These are phyloP conservation scores for Pseudonitzschia multistriata DNA, from an alignment of 108 stramenopile species.

Conservation along the genomic window DNA sequence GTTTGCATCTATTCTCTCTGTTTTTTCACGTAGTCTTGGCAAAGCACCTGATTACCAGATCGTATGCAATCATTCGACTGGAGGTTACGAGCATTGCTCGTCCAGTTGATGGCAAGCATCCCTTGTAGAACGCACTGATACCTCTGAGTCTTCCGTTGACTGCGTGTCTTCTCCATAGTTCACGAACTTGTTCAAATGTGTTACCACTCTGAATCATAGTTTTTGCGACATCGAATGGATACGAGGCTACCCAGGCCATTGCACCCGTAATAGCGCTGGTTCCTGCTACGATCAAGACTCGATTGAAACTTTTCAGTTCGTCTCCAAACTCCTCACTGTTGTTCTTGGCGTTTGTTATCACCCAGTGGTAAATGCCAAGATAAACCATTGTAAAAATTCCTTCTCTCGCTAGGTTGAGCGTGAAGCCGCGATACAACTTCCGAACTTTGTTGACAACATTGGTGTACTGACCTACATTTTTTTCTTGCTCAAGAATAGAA, in stretches of 20 bases:
- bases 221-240: conserved; percentile 46
- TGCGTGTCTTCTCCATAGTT: neutral
- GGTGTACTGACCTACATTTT: no score
- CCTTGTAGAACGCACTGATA: conserved; percentile 27
- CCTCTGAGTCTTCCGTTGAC: no score
- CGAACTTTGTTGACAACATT: neutral
- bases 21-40: neutral
- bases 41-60: conserved; percentile 6
- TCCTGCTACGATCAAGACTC: conserved; percentile 2
- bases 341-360: neutral
- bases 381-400: conserved; percentile 55
- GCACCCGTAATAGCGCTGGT: conserved; percentile 40
- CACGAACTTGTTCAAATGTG: neutral
- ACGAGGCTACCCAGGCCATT: conserved; percentile 37
- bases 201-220: conserved; percentile 28
- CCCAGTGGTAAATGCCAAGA: conserved; percentile 41
- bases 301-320: neutral
- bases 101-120: conserved; percentile 37
- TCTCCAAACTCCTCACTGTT: neutral
- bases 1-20: neutral
- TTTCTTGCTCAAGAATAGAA: neutral
- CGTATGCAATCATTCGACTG: conserved; percentile 47
- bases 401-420: conserved; percentile 42
- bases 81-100: conserved; percentile 51
- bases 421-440: conserved; percentile 39